Percentiles rank a stretch among this genome's conserved stretches.
Evolutionary conservation across 225 moss, liverwort and hornwort species (phyloP).

Genomic region (Polytrichum formosum): DNA sequence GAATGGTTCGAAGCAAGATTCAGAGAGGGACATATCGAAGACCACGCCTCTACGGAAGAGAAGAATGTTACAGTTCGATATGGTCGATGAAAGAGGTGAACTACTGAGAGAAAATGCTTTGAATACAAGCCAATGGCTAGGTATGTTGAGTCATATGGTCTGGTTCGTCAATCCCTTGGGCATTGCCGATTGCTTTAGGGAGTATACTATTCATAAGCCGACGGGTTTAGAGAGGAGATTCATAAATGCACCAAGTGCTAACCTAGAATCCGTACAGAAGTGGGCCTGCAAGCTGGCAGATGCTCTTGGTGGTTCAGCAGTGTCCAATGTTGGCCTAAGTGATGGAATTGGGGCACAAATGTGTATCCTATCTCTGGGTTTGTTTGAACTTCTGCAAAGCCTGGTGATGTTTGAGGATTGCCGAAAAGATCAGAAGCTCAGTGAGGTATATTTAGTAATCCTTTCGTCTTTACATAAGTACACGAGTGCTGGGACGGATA

Average conservation of each 20-base stretch:
- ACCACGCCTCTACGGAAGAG: constrained; percentile 7
- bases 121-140: constrained; percentile 22
- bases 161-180: constrained; percentile 21
- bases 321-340: constrained; percentile 18
- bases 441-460: constrained; percentile 26
- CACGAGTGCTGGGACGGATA: constrained; percentile 11
- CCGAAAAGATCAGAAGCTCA: constrained; percentile 19
- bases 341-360: constrained; percentile 25
- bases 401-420: constrained; percentile 12
- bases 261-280: constrained; percentile 14
- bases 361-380: constrained; percentile 28
- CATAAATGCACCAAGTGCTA: not conserved
- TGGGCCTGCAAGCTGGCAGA: constrained; percentile 46
- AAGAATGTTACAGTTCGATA: constrained; percentile 31
- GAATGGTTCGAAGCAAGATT: constrained; percentile 19
- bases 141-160: constrained; percentile 40
- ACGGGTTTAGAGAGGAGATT: constrained; percentile 6
- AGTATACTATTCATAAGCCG: constrained; percentile 18
- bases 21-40: constrained; percentile 10
- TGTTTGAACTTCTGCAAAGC: constrained; percentile 29
- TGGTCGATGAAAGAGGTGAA: constrained; percentile 27
- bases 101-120: constrained; percentile 15
- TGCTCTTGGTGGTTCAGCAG: constrained; percentile 18
- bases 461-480: constrained; percentile 36
- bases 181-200: constrained; percentile 32